Conservation (phyloP, 2,329 filamentous ascomycete species). For the Aspergillus awamori region DNA sequence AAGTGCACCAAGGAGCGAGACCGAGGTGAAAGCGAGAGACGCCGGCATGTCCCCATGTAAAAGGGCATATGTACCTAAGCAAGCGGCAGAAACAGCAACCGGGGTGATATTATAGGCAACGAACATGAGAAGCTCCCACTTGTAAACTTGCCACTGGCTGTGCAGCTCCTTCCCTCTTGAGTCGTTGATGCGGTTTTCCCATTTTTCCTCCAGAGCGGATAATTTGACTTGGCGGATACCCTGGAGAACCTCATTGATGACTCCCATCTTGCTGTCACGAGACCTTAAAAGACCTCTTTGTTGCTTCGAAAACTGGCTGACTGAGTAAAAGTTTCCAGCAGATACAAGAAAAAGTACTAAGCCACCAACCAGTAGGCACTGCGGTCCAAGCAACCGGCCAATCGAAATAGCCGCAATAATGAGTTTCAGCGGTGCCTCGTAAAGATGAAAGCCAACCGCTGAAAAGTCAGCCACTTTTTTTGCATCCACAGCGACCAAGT, state of each 20-base stretch:
- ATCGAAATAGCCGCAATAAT: neutral
- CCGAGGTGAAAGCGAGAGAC: constrained; percentile 1
- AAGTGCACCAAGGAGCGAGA: constrained; percentile 1
- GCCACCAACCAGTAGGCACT: neutral
- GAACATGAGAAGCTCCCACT: constrained; percentile 9
- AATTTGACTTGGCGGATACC: constrained; percentile 7
- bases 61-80: constrained; percentile 5
- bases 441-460: neutral
- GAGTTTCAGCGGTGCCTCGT: neutral
- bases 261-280: neutral
- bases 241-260: neutral
- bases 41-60: constrained; percentile 3
- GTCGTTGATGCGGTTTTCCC: constrained; percentile 3
- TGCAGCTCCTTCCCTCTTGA: neutral
- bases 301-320: neutral
- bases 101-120: constrained; percentile 4
- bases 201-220: neutral
- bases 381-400: neutral
- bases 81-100: neutral
- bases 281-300: neutral
- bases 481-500: constrained; percentile 6
- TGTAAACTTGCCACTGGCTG: constrained; percentile 6
- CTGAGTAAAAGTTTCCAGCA: neutral
- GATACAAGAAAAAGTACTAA: neutral
- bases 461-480: constrained; percentile 8